These are phyloP conservation scores for Rhizopus stolonifer DNA, from an alignment of 371 early-diverging fungal species.

Conservation along the genomic window DNA sequence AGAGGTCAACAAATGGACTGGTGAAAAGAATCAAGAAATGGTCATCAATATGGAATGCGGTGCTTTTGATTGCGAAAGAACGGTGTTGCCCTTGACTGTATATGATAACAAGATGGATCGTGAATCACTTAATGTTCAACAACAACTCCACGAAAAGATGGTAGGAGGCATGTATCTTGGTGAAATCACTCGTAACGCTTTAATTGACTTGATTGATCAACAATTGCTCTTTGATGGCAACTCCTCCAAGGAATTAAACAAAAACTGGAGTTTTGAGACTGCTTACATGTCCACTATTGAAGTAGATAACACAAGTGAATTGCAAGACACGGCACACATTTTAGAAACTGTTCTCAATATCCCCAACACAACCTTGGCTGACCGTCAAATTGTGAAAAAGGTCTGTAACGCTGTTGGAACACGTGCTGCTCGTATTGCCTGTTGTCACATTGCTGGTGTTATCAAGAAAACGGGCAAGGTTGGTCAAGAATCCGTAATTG, in stretches of 20 bases:
- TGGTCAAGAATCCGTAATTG: slow-evolving; percentile 49
- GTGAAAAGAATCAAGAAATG: slow-evolving; percentile 42
- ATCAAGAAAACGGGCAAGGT: slow-evolving; percentile 59
- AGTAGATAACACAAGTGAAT: slow-evolving; percentile 67
- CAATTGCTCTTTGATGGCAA: slow-evolving; percentile 52
- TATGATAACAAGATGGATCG: slow-evolving; percentile 69
- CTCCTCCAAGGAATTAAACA: slow-evolving; percentile 68
- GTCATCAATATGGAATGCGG: slow-evolving; percentile 73
- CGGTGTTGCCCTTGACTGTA: slow-evolving; percentile 65
- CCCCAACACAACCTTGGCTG: slow-evolving; percentile 67
- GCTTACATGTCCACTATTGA: slow-evolving; percentile 91
- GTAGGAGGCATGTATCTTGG: slow-evolving; percentile 87
- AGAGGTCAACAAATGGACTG: slow-evolving; percentile 68
- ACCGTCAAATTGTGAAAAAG: slow-evolving; percentile 79
- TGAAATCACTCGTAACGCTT: slow-evolving; percentile 71
- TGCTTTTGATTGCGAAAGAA: slow-evolving; percentile 65
- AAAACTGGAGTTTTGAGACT: slow-evolving; percentile 85
- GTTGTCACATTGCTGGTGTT: slow-evolving; percentile 80
- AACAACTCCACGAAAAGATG: slow-evolving; percentile 78
- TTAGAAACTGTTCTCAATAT: slow-evolving; percentile 74
- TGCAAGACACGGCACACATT: slow-evolving; percentile 67
- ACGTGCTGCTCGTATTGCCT: slow-evolving; percentile 85
- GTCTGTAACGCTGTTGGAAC: slow-evolving; percentile 81
- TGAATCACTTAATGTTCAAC: slow-evolving; percentile 59
- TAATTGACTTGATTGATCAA: slow-evolving; percentile 66